Percentiles rank a stretch among this genome's conserved stretches.
These are phyloP conservation scores for Lentinus tigrinus DNA, from an alignment of 768 basidiomycete species.

Conservation along the genomic window DNA sequence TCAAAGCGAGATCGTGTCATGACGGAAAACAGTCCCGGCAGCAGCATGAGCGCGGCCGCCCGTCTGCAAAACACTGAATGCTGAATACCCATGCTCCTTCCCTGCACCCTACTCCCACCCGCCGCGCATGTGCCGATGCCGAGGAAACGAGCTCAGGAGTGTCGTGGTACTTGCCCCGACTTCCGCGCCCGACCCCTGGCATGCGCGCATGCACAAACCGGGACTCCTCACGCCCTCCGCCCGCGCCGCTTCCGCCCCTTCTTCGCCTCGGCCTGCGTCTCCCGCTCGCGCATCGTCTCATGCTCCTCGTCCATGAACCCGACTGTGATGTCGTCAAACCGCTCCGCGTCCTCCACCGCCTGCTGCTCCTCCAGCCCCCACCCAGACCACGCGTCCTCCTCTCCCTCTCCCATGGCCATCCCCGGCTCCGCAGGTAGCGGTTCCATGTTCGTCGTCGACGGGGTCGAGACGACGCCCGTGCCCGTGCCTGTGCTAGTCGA, in stretches of 20 bases:
- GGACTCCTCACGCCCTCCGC: conserved; percentile 1
- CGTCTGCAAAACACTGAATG: no score
- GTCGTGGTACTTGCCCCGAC: no score
- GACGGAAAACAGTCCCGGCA: background rate
- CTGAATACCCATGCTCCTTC: background rate
- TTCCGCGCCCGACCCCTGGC: no score
- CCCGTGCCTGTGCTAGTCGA: conserved; percentile 25
- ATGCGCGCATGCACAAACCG: no score
- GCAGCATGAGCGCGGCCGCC: background rate
- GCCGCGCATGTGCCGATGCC: no score
- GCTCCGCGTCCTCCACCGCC: conserved; percentile 34
- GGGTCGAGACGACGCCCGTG: conserved; percentile 24
- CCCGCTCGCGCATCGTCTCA: conserved; percentile 10
- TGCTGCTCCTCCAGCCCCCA: conserved; percentile 32
- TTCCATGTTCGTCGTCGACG: conserved; percentile 39
- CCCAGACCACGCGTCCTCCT: conserved; percentile 25
- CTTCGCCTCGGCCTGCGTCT: background rate
- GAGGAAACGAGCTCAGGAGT: no score
- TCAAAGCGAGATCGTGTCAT: background rate
- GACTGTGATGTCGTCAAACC: conserved; percentile 36
- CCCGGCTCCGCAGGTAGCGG: conserved; percentile 21
- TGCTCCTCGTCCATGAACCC: conserved; percentile 37
- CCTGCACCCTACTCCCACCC: no score
- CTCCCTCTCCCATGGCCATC: background rate
- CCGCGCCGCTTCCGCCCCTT: conserved; percentile 7